Evolutionary conservation across 257 asterid species (phyloP).

Genomic region (Primulina tabacum): DNA sequence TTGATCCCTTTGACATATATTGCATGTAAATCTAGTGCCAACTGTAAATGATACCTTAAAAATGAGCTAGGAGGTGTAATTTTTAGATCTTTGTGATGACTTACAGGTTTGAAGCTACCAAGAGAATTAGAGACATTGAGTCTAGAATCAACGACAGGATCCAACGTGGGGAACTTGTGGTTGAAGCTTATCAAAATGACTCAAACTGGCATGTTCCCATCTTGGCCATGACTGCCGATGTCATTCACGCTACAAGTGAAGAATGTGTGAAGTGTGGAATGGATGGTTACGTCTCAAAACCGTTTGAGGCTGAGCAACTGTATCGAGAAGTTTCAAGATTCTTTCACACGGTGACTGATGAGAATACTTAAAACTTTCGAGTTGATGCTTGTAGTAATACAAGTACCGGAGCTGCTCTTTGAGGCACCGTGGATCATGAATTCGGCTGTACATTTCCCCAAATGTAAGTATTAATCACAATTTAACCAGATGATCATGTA

Average conservation of each 20-base stretch:
- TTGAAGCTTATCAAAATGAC: slow-evolving; percentile 36
- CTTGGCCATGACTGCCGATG: slow-evolving; percentile 97
- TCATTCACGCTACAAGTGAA: slow-evolving; percentile 82
- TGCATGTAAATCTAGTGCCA: not conserved
- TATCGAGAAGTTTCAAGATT: slow-evolving; percentile 82
- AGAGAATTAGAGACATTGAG: slow-evolving; percentile 60
- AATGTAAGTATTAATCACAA: slow-evolving; percentile 35
- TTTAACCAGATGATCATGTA: not conserved
- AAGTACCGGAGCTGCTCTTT: slow-evolving; percentile 14
- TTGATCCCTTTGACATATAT: not conserved
- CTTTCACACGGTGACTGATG: slow-evolving; percentile 37
- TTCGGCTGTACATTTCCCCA: slow-evolving; percentile 38
- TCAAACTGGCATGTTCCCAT: slow-evolving; percentile 85
- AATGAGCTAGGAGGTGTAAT: no score
- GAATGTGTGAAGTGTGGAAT: slow-evolving; percentile 57
- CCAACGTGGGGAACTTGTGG: slow-evolving; percentile 42
- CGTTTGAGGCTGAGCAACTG: slow-evolving; percentile 93
- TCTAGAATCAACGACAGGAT: slow-evolving; percentile 37
- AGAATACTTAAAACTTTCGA: slow-evolving; percentile 27
- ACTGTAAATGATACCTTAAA: not conserved
- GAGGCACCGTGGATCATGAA: slow-evolving; percentile 19
- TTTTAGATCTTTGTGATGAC: not conserved
- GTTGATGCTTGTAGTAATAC: slow-evolving; percentile 22
- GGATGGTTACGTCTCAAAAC: slow-evolving; percentile 95
- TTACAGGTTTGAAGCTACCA: slow-evolving; percentile 80